Percentiles rank a stretch among this genome's conserved stretches.
Conservation (phyloP, 305 asterid species). For the Rubia balearica region DNA sequence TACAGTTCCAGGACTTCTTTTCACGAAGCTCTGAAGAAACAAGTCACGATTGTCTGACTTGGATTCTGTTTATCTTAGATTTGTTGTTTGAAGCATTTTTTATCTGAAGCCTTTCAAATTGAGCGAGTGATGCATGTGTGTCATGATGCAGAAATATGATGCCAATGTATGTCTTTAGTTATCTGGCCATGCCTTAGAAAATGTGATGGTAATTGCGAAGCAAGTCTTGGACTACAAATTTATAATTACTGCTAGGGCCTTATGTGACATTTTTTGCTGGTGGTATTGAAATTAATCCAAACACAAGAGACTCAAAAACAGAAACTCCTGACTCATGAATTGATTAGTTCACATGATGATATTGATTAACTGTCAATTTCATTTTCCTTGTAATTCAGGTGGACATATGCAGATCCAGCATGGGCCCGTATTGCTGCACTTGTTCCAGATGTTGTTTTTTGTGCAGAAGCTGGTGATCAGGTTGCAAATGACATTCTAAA, state of each 20-base stretch:
- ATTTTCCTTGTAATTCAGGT: constrained; percentile 74
- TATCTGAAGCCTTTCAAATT: no score
- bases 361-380: constrained; percentile 12
- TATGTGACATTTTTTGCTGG: neutral
- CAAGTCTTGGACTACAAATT: neutral
- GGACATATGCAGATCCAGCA: constrained; percentile 97
- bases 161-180: neutral
- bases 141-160: neutral
- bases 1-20: neutral
- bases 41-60: neutral
- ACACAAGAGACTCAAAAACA: neutral
- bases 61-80: neutral
- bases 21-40: neutral
- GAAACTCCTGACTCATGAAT: neutral
- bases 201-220: neutral
- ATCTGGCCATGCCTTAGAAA: neutral
- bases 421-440: constrained; percentile 98
- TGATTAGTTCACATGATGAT: neutral
- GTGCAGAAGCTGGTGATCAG: constrained; percentile 88
- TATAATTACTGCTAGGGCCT: neutral
- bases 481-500: constrained; percentile 71
- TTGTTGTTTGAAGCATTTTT: neutral
- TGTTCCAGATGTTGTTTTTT: constrained; percentile 79
- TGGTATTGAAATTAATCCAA: neutral
- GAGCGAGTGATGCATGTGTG: neutral